phyloP scores from a whole-genome alignment of 2,329 filamentous ascomycete species.

The Rasamsonia emersonii region DNA sequence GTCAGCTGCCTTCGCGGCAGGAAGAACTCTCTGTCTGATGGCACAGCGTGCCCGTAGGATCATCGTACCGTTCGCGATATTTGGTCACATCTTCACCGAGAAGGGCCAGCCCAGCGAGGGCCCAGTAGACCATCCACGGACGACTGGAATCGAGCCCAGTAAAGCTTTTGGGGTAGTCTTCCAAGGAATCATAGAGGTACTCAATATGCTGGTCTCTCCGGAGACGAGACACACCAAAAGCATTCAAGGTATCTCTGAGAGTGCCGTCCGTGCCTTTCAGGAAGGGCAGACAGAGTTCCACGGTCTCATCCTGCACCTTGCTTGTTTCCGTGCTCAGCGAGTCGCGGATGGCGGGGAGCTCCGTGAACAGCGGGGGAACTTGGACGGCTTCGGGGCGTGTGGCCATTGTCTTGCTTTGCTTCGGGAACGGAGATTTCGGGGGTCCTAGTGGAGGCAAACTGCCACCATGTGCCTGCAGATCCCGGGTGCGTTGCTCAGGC shows the following conservation, averaged over 20 bases:
- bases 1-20: conserved; percentile 1
- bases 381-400: too few species aligned
- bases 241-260: conserved; percentile 52
- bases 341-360: conserved; percentile 57
- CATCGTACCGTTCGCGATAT: conserved; percentile 54
- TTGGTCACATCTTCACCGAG: conserved; percentile 63
- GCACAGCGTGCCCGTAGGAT: too few species aligned
- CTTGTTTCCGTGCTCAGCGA: conserved; percentile 60
- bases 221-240: conserved; percentile 65
- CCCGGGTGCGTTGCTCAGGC: conserved; percentile 1
- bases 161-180: conserved; percentile 59
- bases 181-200: conserved; percentile 42
- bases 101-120: conserved; percentile 62
- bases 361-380: conserved; percentile 29
- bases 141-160: conserved; percentile 74
- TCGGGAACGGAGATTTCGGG: conserved; percentile 6
- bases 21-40: too few species aligned
- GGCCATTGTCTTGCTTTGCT: conserved; percentile 15
- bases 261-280: conserved; percentile 45
- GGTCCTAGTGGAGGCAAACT: conserved; percentile 9
- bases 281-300: conserved; percentile 60
- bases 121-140: conserved; percentile 96
- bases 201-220: conserved; percentile 49
- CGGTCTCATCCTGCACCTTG: conserved; percentile 57
- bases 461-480: conserved; percentile 11